Base-by-base conservation (phyloP, 208 protist genomes). In the Crithidia bombi region DNA sequence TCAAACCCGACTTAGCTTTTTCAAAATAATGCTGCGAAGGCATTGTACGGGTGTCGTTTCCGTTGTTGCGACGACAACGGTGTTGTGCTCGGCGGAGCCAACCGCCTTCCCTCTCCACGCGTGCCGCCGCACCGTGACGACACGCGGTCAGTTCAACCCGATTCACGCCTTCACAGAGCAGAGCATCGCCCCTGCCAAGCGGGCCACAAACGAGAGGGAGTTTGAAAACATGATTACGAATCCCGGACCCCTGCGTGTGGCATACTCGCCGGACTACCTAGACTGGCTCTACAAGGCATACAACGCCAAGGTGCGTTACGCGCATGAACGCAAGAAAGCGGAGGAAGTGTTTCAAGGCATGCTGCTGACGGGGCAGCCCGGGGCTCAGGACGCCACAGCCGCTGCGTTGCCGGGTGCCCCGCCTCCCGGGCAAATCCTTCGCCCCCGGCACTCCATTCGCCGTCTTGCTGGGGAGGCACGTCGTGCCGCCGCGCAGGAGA, bases 251-350 rank as follows among this genome's bases (percentile, higher is more conserved):
- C 47, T 96, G n/a, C 90, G 88, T 30, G 74, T 93, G 17, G 70
- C 71, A 19, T 96, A 93, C 73, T 91, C 87, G 10, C 69, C 87
- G 5, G 90, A 96, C 70, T 96, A 96, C 74, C 82, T 96, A 46
- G 87, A 96, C 66, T 96, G 90, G 90, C 79, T 91, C 30, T 92
- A 91, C 73, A 74, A 80, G 14, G 86, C 76, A 17, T 96, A 96
- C 85, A 77, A 64, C 62, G 50, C 82, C 6, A 92, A 91, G 75
- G 41, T 83, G 9, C 75, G 73, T 38, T 90, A 87, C 67, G 59
- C 71, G 14, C 76, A 85, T 35, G 79, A 79, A 46, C 80, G 82
- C 25, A 44, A 65, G 33, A 82, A 78, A 43, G 85, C 85, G 35
- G 86, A 92, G 62, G 78, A 81, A 50, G 80, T 83, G 21, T 94